These are phyloP conservation scores for Leptomonas pyrrhocoris DNA, from an alignment of 208 protist genomes.

Conservation along the genomic window DNA sequence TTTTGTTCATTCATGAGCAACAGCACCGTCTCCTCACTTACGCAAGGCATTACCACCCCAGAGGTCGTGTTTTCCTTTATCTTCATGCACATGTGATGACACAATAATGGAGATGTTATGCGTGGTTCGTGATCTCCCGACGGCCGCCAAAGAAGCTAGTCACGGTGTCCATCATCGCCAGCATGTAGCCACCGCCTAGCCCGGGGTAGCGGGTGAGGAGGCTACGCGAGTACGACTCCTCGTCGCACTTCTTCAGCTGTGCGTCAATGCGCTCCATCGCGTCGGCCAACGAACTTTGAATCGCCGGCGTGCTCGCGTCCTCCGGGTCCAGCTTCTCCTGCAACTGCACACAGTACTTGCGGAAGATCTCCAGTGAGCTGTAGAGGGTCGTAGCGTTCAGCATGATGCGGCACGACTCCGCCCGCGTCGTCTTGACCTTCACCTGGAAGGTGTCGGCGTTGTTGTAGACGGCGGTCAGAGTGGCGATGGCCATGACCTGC, in stretches of 20 bases:
- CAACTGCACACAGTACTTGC: conserved; percentile 44
- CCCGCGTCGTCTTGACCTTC: conserved; percentile 95
- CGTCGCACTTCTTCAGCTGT: conserved; percentile 31
- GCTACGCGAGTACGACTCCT: conserved; percentile 40
- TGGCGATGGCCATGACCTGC: conserved; percentile 97
- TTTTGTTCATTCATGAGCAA: neutral
- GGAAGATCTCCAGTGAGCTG: conserved; percentile 42
- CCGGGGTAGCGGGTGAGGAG: conserved; percentile 60
- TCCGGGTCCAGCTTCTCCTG: conserved; percentile 31
- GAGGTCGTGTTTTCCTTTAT: too few species aligned
- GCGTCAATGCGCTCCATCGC: conserved; percentile 32
- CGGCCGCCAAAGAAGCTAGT: conserved; percentile 39
- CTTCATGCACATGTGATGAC: neutral
- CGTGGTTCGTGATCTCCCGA: conserved; percentile 9
- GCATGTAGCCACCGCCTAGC: conserved; percentile 53
- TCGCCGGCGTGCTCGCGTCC: conserved; percentile 37
- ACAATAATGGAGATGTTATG: neutral
- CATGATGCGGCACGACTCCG: conserved; percentile 66
- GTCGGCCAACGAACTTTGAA: conserved; percentile 30
- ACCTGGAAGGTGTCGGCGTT: conserved; percentile 91
- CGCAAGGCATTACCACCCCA: too few species aligned
- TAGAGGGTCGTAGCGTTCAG: conserved; percentile 47
- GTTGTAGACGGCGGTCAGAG: conserved; percentile 93
- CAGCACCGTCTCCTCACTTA: too few species aligned
- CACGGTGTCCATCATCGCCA: conserved; percentile 51